Conservation (phyloP, 805 yeast species). For the Spathaspora sp. region DNA sequence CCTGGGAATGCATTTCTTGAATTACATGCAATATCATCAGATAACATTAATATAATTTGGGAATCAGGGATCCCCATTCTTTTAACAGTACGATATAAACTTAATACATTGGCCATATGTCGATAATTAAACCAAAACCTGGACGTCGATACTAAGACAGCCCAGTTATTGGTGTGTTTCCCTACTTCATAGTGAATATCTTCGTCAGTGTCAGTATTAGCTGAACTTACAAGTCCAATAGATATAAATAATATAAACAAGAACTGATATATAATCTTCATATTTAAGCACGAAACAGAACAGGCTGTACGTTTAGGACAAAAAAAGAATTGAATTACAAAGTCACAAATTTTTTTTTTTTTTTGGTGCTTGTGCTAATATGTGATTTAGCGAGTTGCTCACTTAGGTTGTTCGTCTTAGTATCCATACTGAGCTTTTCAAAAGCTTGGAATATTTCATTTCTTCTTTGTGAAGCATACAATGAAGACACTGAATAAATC, state of each 20-base stretch:
- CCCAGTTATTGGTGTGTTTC: slow-evolving; percentile 69
- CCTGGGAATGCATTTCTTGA: slow-evolving; percentile 96
- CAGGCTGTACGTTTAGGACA: background rate
- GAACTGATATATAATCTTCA: background rate
- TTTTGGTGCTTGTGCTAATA: too few species aligned
- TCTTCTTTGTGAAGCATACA: slow-evolving; percentile 18
- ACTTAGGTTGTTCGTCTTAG: too few species aligned
- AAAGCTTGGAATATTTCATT: slow-evolving; percentile 21
- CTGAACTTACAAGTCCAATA: background rate
- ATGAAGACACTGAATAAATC: slow-evolving; percentile 19
- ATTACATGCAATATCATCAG: slow-evolving; percentile 97
- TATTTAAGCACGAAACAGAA: background rate
- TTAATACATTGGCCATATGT: slow-evolving; percentile 94
- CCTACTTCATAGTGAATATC: slow-evolving; percentile 16
- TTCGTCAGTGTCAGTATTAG: background rate
- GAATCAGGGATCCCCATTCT: slow-evolving; percentile 97
- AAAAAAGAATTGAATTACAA: background rate
- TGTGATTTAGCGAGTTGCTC: too few species aligned
- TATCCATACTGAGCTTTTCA: too few species aligned
- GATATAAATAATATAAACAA: background rate
- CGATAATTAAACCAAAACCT: slow-evolving; percentile 98
- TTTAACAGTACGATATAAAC: slow-evolving; percentile 94
- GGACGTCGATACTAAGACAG: slow-evolving; percentile 92
- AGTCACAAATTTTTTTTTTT: too few species aligned
- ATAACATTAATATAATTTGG: slow-evolving; percentile 90